phyloP scores from a whole-genome alignment of 345 rosid species.

The Corchorus olitorius region DNA sequence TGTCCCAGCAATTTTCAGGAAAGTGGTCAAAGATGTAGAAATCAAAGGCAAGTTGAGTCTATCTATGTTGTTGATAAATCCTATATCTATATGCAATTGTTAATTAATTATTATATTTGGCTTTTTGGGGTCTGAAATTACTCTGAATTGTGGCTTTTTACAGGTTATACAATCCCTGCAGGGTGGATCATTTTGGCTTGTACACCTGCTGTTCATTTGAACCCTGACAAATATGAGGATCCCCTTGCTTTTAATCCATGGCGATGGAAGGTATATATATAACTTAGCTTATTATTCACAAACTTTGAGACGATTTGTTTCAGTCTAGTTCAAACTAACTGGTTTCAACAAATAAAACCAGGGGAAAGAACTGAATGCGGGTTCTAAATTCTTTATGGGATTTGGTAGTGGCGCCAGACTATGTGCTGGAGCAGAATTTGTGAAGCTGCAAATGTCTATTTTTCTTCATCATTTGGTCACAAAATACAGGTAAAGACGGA shows the following conservation, averaged over 20 bases:
- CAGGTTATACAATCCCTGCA: constrained; percentile 85
- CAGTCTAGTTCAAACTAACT: background rate
- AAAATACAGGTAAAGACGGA: constrained; percentile 23
- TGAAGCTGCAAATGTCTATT: constrained; percentile 39
- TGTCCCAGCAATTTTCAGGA: constrained; percentile 34
- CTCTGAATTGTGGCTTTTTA: constrained; percentile 6
- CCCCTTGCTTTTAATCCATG: constrained; percentile 80
- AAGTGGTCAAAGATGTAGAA: constrained; percentile 34
- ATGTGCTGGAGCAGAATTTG: constrained; percentile 47
- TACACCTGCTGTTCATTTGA: constrained; percentile 86
- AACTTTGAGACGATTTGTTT: background rate
- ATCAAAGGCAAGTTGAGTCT: constrained; percentile 14
- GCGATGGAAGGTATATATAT: constrained; percentile 89
- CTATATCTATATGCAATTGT: background rate
- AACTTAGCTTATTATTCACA: background rate
- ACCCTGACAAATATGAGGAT: constrained; percentile 63
- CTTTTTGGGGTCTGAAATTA: too few relatives aligned
- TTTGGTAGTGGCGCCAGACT: constrained; percentile 55
- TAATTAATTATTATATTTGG: background rate
- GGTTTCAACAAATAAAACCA: background rate
- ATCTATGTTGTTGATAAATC: background rate
- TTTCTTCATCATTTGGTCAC: constrained; percentile 41
- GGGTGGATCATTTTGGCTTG: constrained; percentile 89
- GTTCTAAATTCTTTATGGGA: constrained; percentile 47
- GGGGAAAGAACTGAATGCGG: constrained; percentile 32